phyloP scores from a whole-genome alignment of 176 grass and related monocot genomes.

The sorghum (Sorghum bicolor) region Sorghum_bicolor_NCBIv3 NC_012878.2:50419001-50419500 shows the following conservation, averaged over 20 bases:
- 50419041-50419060: slow-evolving; percentile 97
- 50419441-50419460: too few relatives aligned
- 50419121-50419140: slow-evolving; percentile 62
- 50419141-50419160: slow-evolving; percentile 73
- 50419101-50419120: slow-evolving; percentile 54
- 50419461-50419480: too few relatives aligned
- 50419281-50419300: too few relatives aligned
- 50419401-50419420: too few relatives aligned
- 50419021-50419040: slow-evolving; percentile 98
- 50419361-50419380: too few relatives aligned
- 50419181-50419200: slow-evolving; percentile 89
- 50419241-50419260: not conserved
- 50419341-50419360: not conserved
- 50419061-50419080: slow-evolving; percentile 88
- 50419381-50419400: too few relatives aligned
- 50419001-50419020: slow-evolving; percentile 93
- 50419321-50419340: too few relatives aligned
- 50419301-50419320: too few relatives aligned
- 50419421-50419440: too few relatives aligned
- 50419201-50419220: slow-evolving; percentile 23
- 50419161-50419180: slow-evolving; percentile 93
- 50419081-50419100: slow-evolving; percentile 70
- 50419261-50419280: not conserved
- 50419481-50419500: too few relatives aligned
- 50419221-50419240: not conserved